These are phyloP conservation scores for Mycena capillaripes DNA, from an alignment of 768 basidiomycete genomes.

Conservation along the genomic window DNA sequence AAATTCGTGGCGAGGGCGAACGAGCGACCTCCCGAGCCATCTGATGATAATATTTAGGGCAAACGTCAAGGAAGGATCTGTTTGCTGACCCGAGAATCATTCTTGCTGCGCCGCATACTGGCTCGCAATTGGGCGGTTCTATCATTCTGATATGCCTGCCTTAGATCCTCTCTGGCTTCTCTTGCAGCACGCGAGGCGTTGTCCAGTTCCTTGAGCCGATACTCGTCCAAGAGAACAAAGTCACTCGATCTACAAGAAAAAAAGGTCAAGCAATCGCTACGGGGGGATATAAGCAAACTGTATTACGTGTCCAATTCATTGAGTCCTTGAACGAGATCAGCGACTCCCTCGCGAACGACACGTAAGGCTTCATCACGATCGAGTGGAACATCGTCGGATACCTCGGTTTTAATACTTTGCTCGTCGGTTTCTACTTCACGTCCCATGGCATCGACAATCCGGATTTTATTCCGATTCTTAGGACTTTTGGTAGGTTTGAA, in stretches of 20 bases:
- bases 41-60: conserved; percentile 4
- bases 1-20: conserved; percentile 18
- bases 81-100: conserved; percentile 54
- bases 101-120: conserved; percentile 50
- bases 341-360: conserved; percentile 71
- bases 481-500: conserved; percentile 33
- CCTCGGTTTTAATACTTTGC: conserved; percentile 34
- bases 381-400: conserved; percentile 39
- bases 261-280: conserved; percentile 10
- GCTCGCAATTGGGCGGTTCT: conserved; percentile 57
- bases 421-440: conserved; percentile 60
- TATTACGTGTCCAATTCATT: conserved; percentile 71
- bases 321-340: conserved; percentile 68
- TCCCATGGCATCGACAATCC: conserved; percentile 81
- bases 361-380: conserved; percentile 66
- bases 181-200: conserved; percentile 67
- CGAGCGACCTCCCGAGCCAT: background rate
- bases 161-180: conserved; percentile 61
- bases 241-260: conserved; percentile 53
- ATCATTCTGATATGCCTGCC: conserved; percentile 40
- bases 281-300: conserved; percentile 28
- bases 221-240: conserved; percentile 53
- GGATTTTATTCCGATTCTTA: conserved; percentile 55
- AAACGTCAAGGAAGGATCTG: background rate
- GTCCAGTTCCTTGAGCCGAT: conserved; percentile 65